Percentiles rank a stretch among this genome's conserved stretches.
phyloP scores from a whole-genome alignment of 208 protist genomes.

The Crithidia thermophila region DNA sequence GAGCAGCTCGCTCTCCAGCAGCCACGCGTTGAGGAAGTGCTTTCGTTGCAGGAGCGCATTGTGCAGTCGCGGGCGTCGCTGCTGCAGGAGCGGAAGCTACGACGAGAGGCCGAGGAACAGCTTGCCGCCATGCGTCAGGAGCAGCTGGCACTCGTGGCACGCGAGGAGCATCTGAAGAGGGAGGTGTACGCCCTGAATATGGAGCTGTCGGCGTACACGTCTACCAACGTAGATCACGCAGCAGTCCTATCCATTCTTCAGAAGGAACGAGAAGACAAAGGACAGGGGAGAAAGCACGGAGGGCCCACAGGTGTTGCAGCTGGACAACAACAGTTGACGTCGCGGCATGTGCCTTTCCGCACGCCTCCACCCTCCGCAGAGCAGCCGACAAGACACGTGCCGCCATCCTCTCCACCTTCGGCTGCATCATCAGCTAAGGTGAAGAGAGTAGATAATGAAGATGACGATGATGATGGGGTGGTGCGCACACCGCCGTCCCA shows the following conservation, averaged over 20 bases:
- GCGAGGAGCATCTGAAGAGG: slow-evolving; percentile 10
- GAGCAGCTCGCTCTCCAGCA: slow-evolving; percentile 8
- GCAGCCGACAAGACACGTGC: no score
- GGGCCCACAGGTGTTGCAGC: no score
- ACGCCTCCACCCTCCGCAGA: no score
- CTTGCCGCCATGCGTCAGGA: slow-evolving; percentile 11
- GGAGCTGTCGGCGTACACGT: slow-evolving; percentile 25
- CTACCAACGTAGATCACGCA: neutral
- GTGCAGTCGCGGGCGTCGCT: slow-evolving; percentile 18
- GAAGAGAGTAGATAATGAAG: neutral
- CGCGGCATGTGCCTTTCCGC: no score
- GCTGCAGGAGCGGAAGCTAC: slow-evolving; percentile 28
- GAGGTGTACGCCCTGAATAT: slow-evolving; percentile 38
- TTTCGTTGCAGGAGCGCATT: slow-evolving; percentile 4
- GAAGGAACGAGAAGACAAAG: no score
- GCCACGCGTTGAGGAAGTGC: neutral
- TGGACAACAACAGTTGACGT: neutral
- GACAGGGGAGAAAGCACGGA: no score
- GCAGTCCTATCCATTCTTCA: slow-evolving; percentile 3
- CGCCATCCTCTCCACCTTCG: no score
- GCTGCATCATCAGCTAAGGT: neutral
- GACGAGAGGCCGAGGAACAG: slow-evolving; percentile 18
- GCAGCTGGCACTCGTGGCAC: slow-evolving; percentile 13
- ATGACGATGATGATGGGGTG: no score
- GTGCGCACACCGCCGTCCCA: no score